Evolutionary conservation across 345 rosid species (phyloP).

Genomic region (Syzygium aqueum): DNA sequence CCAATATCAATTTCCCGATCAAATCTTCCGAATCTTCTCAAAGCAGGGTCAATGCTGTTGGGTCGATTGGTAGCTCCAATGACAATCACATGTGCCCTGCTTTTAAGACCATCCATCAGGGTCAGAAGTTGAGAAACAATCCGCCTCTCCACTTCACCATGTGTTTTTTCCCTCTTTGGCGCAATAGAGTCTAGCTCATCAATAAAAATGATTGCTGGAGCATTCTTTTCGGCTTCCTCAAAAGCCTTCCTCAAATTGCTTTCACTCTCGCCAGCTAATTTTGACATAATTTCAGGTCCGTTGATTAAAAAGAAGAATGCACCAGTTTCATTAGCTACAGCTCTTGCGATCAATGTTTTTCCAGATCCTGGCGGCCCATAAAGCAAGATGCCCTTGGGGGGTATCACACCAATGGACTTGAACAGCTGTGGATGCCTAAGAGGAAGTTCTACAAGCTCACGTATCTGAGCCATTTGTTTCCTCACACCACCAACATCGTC

Average conservation of each 20-base stretch:
- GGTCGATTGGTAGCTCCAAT: slow-evolving; percentile 97
- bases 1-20: slow-evolving; percentile 94
- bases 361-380: slow-evolving; percentile 85
- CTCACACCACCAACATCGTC: slow-evolving; percentile 98
- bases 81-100: slow-evolving; percentile 86
- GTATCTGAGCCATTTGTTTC: slow-evolving; percentile 96
- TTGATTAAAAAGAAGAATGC: slow-evolving; percentile 93
- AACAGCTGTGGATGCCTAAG: slow-evolving; percentile 89
- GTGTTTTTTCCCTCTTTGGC: slow-evolving; percentile 88
- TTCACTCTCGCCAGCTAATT: slow-evolving; percentile 96
- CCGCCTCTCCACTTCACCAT: slow-evolving; percentile 94
- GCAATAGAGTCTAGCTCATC: slow-evolving; percentile 96
- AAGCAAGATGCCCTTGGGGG: slow-evolving; percentile 84
- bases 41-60: slow-evolving; percentile 87
- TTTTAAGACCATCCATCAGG: slow-evolving; percentile 86
- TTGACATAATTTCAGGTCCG: slow-evolving; percentile 96
- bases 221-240: slow-evolving; percentile 95
- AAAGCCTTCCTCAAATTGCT: slow-evolving; percentile 94
- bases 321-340: slow-evolving; percentile 93
- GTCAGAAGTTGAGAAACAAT: slow-evolving; percentile 92
- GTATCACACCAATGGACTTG: slow-evolving; percentile 95
- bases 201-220: slow-evolving; percentile 86
- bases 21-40: slow-evolving; percentile 88
- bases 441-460: slow-evolving; percentile 89
- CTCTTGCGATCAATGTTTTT: slow-evolving; percentile 85